Evolutionary conservation across 495 filamentous ascomycete species (phyloP).

Genomic region (Evernia prunastri): DNA sequence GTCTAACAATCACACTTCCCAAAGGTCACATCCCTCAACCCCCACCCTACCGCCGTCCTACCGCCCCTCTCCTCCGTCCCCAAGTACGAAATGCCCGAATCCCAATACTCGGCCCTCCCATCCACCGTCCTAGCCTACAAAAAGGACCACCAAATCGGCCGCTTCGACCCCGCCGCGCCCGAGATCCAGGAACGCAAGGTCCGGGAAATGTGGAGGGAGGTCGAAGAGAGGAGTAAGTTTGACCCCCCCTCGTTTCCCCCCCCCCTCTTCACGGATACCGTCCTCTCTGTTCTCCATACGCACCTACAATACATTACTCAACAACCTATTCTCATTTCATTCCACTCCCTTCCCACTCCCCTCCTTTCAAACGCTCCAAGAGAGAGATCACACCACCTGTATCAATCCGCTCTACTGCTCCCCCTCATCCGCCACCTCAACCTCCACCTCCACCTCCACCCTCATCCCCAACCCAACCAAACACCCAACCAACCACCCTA

Average conservation of each 20-base stretch:
- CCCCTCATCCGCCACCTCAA: conserved; percentile 25
- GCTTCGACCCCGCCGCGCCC: conserved; percentile 83
- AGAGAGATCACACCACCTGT: too few relatives aligned
- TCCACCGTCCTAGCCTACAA: conserved; percentile 94
- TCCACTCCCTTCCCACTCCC: too few relatives aligned
- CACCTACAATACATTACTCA: too few relatives aligned
- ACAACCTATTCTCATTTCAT: too few relatives aligned
- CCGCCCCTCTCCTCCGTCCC: conserved; percentile 66
- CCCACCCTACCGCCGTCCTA: conserved; percentile 61
- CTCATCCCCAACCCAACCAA: conserved; percentile 49
- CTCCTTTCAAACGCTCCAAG: too few relatives aligned
- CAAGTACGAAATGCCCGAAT: conserved; percentile 76
- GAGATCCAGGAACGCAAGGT: conserved; percentile 61
- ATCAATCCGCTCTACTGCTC: background rate
- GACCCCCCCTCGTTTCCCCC: background rate
- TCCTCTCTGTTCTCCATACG: too few relatives aligned
- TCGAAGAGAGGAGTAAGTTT: conserved; percentile 51
- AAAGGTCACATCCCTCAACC: conserved; percentile 42
- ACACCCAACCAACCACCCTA: conserved; percentile 54
- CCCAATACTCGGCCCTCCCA: conserved; percentile 73
- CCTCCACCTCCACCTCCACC: conserved; percentile 58
- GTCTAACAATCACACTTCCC: background rate
- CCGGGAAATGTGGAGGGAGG: conserved; percentile 55
- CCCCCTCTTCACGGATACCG: background rate
- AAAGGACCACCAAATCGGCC: conserved; percentile 80